Base-by-base conservation (phyloP, 306 rosid genomes). In the Macrotyloma uniflorum region DNA sequence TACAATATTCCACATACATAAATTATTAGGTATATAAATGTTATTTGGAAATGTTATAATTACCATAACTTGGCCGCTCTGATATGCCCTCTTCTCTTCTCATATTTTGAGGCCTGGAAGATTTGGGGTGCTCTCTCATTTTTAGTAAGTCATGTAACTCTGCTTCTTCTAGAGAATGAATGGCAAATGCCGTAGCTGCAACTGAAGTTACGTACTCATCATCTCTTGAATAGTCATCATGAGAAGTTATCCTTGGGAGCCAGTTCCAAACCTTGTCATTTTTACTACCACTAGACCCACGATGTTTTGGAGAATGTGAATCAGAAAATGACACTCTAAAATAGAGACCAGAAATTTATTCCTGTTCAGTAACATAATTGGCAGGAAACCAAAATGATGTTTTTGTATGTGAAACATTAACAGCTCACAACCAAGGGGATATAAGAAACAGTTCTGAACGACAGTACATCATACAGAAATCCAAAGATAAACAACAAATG, bases 161-260 rank as follows among this genome's bases (percentile, higher is more conserved):
- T 4, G 59, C 80, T 77, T 89, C 85, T 76, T 90, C 91, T 6
- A 80, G 75, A 0, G 93, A 86, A 73, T 81, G 80, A 85, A 90
- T 79, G n/a, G 92, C 90, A 53, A 75, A 78, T 32, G 89, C 91
- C 76, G 87, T 89, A 58, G 96, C 87, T 62, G 91, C 92, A 30
- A 85, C 82, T n/a, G 91, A 90, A 30, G 91, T 50, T 65, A 84
- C 87, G 72, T 80, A 80, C 69, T 87, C 90, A 2, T 63, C 72
- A 14, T 91, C 89, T 78, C 26, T 77, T 40, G 75, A 38, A 42
- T 73, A 72, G 54, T 71, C 72, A 76, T 80, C 87, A 70, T 73
- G 80, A 67, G 54, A 40, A 74, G 72, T 20, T 38, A 57, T 76
- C 77, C 82, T 77, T 16, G 23, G 32, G 22, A 72, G 53, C 80